A percentile compares a stretch with the other conserved stretches of the same genome.
Conservation (phyloP, 1,284 basidiomycete species). For the Pseudomicrostroma phylloplanum region DNA sequence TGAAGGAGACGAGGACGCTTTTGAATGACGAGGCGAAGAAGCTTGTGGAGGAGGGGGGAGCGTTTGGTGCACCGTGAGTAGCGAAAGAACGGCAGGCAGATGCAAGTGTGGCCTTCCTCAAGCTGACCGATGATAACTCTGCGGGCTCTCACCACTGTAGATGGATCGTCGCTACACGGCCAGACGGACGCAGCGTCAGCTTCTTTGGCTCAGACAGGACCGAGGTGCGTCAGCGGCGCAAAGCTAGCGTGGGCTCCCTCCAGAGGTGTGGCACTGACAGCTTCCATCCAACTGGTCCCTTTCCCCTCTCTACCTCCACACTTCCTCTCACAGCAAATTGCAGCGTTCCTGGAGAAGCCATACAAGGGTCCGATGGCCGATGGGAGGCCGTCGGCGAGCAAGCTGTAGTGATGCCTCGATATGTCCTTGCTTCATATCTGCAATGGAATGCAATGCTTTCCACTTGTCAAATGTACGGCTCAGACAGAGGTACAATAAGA, state of each 20-base stretch:
- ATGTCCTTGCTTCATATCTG: no score
- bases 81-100: background rate
- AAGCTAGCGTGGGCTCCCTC: no score
- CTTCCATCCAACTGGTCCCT: no score
- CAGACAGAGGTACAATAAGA: no score
- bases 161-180: no score
- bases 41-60: constrained; percentile 22
- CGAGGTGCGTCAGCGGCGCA: constrained; percentile 13
- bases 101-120: constrained; percentile 13
- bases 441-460: constrained; percentile 1
- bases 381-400: background rate
- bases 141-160: no score
- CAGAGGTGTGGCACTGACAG: no score
- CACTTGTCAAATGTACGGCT: no score
- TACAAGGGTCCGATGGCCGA: constrained; percentile 29
- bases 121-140: no score
- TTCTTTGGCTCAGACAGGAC: constrained; percentile 37
- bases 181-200: constrained; percentile 6
- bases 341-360: constrained; percentile 23
- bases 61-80: constrained; percentile 38
- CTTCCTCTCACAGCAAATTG: constrained; percentile 21
- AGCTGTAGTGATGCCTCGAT: background rate
- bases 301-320: background rate
- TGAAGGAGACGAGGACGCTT: constrained; percentile 11
- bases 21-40: constrained; percentile 19